Conservation (phyloP, 495 filamentous ascomycete genomes). For the Neurospora discreta region DNA sequence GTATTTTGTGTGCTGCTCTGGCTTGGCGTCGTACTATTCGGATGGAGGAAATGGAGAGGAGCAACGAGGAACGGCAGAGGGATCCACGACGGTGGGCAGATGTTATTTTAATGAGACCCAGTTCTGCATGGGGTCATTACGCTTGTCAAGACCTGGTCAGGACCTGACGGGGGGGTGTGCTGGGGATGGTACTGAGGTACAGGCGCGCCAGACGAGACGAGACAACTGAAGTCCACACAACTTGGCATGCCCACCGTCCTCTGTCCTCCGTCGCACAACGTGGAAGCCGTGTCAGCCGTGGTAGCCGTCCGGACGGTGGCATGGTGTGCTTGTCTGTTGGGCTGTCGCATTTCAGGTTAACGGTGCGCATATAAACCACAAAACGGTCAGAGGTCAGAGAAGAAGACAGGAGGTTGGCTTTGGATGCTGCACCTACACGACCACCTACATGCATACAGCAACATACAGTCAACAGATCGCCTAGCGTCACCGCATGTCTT, state of each 20-base stretch:
- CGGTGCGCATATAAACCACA: background rate
- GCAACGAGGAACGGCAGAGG: background rate
- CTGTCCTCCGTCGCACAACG: background rate
- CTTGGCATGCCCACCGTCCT: background rate
- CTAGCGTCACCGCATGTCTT: background rate
- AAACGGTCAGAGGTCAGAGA: background rate
- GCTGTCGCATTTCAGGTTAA: background rate
- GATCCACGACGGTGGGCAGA: background rate
- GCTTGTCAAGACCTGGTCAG: background rate
- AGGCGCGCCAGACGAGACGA: background rate
- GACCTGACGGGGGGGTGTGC: background rate
- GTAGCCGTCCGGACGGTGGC: background rate
- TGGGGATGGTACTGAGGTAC: background rate
- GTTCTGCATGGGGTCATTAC: background rate
- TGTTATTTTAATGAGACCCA: background rate
- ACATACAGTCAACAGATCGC: background rate
- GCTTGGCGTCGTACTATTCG: background rate
- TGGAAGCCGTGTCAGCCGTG: background rate
- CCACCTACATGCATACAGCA: background rate
- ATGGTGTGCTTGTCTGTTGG: background rate
- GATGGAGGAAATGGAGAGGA: background rate
- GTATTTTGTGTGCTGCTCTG: background rate
- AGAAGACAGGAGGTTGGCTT: background rate
- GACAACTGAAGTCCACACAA: background rate
- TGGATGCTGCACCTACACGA: background rate